Evolutionary conservation across 225 moss, liverwort and hornwort genomes (phyloP), one percentile per base, ranked within the genome.

Genomic region (Polytrichum formosum): DNA sequence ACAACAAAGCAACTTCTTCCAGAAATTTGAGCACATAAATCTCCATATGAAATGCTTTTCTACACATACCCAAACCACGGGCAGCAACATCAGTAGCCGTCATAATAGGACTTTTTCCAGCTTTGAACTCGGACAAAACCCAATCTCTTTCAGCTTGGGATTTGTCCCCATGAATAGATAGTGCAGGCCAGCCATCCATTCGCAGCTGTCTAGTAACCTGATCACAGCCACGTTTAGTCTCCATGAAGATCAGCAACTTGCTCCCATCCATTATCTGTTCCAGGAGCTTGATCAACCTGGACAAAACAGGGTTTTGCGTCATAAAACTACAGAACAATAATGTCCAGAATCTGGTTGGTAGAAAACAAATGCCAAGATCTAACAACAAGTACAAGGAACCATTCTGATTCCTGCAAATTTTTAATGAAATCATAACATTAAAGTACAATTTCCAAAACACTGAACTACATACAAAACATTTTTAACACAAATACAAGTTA

Each of bases 21-120:
- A 55, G 33, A 75, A 69, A 59, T 61, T 28, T 56, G 28, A 71
- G 55, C 75, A 82, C 64, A 72, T 35, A 28, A 65, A 8, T 58
- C 70, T 64, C 73, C 63, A 64, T 70, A 37, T 53, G 58, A 71
- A 64, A 54, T 74, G 67, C 79, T 75, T 79, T 80, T 69, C 83
- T 83, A 78, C 73, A 92, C 94, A 87, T 95, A 95, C 94, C 94
- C 94, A 95, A 81, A 95, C 94, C 94, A 76, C 94, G 94, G 64
- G 94, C 94, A 81, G 94, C 94, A 76, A 94, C 94, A 81, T 94
- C 94, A 77, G 94, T 94, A 73, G 94, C 94, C 77, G 94, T 95
- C 94, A 95, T 95, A 37, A 95, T 95, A 72, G 94, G 94, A 65
- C 94, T 95, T 77, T 92, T 95, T 65, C 94, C 94, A 66, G 94